Evolutionary conservation across 1,139 yeast species (phyloP), one percentile per base, ranked within the genome.

Genomic region (Saccharomycopsis crataegensis): DNA sequence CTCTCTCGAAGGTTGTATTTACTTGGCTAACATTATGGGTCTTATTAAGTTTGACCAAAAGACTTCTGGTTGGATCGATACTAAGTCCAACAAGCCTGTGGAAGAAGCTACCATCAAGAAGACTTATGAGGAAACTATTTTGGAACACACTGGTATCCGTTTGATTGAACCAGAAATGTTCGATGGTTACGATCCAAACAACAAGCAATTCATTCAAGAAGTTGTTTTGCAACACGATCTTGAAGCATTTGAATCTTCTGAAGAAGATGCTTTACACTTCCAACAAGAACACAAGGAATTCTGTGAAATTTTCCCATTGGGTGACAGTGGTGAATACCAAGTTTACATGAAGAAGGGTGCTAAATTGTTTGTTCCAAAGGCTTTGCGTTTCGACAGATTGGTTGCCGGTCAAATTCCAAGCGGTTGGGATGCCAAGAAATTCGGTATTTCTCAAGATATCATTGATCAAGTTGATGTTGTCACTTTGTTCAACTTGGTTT

Each of bases 1-100:
- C 72, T 91, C 98, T n/a, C 76, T 93, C 65, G 99, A 93, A 74
- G 99, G 99, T 67, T 86, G 96, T 67, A 86, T 93, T 68, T 99
- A 93, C 76, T 91, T 93, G 96, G 98, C 99, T 52, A 93, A 98
- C 98, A 90, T 93, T 63, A 93, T 93, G 98, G 98, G 98, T 62
- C 79, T 86, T 69, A 90, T 93, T 74, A 88, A 87, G 72, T 93
- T 93, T 76, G 68, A 67, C 64, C n/a, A 46, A n/a, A 90, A 84
- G 70, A 89, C 88, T 62, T 78, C 94, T 55, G 98, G 98, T 62
- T 93, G 99, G 99, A 87, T 93, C 62, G 99, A 93, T 68, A 83
- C 96, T 61, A 91, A 93, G 79, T 83, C 96, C 59, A 84, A 80
- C 64, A 82, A 82, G 66, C 97, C 97, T 44, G 96, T 93, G 58